A percentile compares a stretch with the other conserved stretches of the same genome.
phyloP scores from a whole-genome alignment of 345 rosid species.

The Draba incana region DNA sequence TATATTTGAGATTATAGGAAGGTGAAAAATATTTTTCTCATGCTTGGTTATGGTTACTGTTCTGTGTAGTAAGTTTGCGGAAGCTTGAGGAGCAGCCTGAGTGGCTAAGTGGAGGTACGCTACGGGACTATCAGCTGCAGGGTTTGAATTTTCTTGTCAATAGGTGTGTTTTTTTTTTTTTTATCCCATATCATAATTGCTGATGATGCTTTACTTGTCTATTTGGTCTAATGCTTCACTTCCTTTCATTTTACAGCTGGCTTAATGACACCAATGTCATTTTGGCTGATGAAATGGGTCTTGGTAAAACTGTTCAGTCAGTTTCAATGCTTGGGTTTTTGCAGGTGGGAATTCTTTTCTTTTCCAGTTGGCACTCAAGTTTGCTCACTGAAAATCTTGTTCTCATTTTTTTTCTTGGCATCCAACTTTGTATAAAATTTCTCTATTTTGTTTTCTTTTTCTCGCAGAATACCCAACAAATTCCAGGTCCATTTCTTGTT shows the following conservation, averaged over 20 bases:
- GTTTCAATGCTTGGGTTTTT: conserved; percentile 98
- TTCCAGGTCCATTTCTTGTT: conserved; percentile 97
- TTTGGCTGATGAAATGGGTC: conserved; percentile 99
- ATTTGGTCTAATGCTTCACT: conserved; percentile 17
- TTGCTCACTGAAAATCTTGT: conserved; percentile 21
- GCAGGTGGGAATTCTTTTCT: conserved; percentile 58
- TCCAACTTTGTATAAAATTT: conserved; percentile 24
- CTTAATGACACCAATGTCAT: conserved; percentile 99
- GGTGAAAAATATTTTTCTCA: not conserved
- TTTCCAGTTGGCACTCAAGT: conserved; percentile 25
- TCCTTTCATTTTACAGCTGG: conserved; percentile 66
- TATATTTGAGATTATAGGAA: conserved; percentile 8
- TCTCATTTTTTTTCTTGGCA: conserved; percentile 10
- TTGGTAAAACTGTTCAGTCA: conserved; percentile 99
- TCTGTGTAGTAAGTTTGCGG: conserved; percentile 70
- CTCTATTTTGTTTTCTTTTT: conserved; percentile 12
- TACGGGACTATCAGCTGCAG: conserved; percentile 98
- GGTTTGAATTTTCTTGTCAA: conserved; percentile 98
- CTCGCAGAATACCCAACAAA: conserved; percentile 86
- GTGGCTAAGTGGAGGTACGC: conserved; percentile 95
- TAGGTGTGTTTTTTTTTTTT: conserved; percentile 59
- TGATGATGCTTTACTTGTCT: conserved; percentile 25
- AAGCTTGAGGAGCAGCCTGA: conserved; percentile 99
- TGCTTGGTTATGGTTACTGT: conserved; percentile 28
- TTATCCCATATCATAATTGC: conserved; percentile 21